Base-by-base conservation (phyloP, 768 basidiomycete species). In the Hypholoma sublateritium region DNA sequence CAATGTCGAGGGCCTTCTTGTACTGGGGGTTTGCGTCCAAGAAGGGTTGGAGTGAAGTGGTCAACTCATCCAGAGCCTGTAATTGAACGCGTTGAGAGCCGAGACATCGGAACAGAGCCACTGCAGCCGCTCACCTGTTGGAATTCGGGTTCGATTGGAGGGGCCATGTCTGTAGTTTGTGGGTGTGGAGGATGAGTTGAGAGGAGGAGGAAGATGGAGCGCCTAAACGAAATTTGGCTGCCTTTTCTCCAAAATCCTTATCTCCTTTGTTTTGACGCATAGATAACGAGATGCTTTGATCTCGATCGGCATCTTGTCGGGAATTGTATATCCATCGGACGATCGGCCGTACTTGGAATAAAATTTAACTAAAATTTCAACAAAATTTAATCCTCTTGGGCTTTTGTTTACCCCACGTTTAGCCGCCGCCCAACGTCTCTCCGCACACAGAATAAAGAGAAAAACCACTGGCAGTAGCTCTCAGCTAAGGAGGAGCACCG, bases 21-120 rank as follows among this genome's bases (percentile, higher is more conserved):
- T 89, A 88, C 59, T 80, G 77, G 35, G 87, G 88, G 71, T 87
- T 82, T 60, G 81, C 79, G 55, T 70, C 77, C 66, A 91, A 79
- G 78, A 91, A 87, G 39, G 83, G 78, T 28, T 72, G 76, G 65
- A 90, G 76, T 66, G 86, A 86, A 24, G 75, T 72, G 41, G 77
- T 80, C 66, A 89, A 82, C 77, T 90, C 88, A 67, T 79, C 65
- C 60, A 87, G 74, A 39, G 87, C 87, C 84, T 87, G 66, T 36
- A 53, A 11, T 25, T 50, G 7, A 45, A 37, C 22, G 9, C 7
- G 19, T 53, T 17, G 6, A 55, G 22, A 45, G 3, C 7, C 37
- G 53, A n/a, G 17, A 35, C 25, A 51, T 32, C 22, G 16, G 14
- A 25, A 41, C 34, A 45, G 48, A 44, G 19, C 28, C 5, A 39